Percentiles rank a stretch among this genome's conserved stretches.
Evolutionary conservation across 805 yeast genomes (phyloP).

Genomic region (Candida verbasci): DNA sequence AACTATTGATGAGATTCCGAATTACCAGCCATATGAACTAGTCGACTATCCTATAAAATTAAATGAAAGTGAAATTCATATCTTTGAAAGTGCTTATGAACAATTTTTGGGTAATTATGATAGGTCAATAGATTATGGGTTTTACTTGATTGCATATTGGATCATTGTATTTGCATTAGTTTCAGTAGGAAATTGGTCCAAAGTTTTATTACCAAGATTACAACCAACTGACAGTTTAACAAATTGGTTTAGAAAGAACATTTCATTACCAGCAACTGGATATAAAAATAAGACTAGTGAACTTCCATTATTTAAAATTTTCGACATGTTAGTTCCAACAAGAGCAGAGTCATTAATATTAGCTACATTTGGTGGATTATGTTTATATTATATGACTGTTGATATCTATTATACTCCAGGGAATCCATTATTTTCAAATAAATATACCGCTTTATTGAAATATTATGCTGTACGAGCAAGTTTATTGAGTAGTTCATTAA

Average conservation of each 20-base stretch:
- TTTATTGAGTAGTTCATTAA: constrained; percentile 21
- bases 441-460: constrained; percentile 32
- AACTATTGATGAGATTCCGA: constrained; percentile 9
- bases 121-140: constrained; percentile 42
- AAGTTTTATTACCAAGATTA: constrained; percentile 20
- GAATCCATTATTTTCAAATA: constrained; percentile 33
- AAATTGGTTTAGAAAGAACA: constrained; percentile 27
- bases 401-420: constrained; percentile 21
- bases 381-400: constrained; percentile 19
- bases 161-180: constrained; percentile 19
- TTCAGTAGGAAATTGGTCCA: constrained; percentile 30
- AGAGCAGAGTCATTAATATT: constrained; percentile 34
- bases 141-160: constrained; percentile 30
- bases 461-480: constrained; percentile 39
- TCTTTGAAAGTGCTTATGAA: constrained; percentile 25
- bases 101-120: constrained; percentile 39
- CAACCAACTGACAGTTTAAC: constrained; percentile 22
- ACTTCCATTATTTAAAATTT: constrained; percentile 14
- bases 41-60: constrained; percentile 21
- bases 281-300: constrained; percentile 26
- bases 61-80: constrained; percentile 14
- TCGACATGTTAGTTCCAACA: constrained; percentile 37
- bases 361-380: constrained; percentile 24
- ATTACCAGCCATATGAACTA: constrained; percentile 4
- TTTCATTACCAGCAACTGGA: constrained; percentile 38